Conservation (phyloP, 2,329 filamentous ascomycete genomes). For the Pyrenochaeta sp. region DNA sequence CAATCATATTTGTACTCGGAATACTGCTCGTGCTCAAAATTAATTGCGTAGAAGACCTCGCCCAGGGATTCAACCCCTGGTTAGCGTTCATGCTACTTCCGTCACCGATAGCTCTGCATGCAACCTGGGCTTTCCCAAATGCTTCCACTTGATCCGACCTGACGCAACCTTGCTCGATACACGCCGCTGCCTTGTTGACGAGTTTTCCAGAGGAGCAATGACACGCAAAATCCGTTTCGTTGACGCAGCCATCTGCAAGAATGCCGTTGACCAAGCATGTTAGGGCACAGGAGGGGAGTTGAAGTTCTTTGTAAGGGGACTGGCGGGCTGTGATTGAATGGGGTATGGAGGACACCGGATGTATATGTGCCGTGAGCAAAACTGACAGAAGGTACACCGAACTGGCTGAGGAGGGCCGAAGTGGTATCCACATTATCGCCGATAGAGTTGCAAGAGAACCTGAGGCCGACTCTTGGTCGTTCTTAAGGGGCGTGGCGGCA, state of each 20-base stretch:
- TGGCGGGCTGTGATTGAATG: conserved; percentile 7
- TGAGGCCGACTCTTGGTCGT: no score
- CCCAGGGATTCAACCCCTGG: not conserved
- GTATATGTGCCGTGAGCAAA: not conserved
- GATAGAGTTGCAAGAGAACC: no score
- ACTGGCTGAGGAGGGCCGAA: not conserved
- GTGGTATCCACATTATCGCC: not conserved
- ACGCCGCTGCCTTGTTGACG: conserved; percentile 13
- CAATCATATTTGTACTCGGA: no score
- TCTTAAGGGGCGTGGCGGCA: no score
- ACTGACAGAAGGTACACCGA: not conserved
- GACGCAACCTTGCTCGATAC: conserved; percentile 19
- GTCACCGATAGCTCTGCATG: conserved; percentile 5
- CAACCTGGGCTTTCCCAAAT: conserved; percentile 8
- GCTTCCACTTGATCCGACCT: conserved; percentile 10
- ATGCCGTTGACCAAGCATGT: conserved; percentile 26
- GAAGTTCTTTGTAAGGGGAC: conserved; percentile 6
- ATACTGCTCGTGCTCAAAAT: not conserved
- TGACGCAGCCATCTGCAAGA: conserved; percentile 22
- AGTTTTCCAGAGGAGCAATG: conserved; percentile 22
- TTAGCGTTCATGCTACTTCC: not conserved
- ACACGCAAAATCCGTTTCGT: conserved; percentile 29
- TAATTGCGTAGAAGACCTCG: not conserved
- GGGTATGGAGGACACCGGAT: conserved; percentile 8
- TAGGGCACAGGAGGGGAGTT: conserved; percentile 28